phyloP scores from a whole-genome alignment of 345 rosid genomes.

The Sapria himalayana region DNA sequence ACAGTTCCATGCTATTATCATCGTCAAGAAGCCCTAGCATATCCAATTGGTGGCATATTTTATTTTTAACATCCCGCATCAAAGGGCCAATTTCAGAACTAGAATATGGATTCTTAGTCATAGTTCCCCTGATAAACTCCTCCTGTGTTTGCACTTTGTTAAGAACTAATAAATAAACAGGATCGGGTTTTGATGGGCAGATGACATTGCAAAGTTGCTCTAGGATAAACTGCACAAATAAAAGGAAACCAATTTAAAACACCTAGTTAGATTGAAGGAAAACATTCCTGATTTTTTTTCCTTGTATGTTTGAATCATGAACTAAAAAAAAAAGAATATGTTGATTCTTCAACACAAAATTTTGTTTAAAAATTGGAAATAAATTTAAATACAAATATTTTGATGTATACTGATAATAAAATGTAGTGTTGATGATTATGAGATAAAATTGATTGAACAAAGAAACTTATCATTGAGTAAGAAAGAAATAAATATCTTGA shows the following conservation, averaged over 20 bases:
- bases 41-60: constrained; percentile 89
- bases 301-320: too few species aligned
- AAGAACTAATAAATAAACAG: constrained; percentile 66
- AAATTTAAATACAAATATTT: constrained; percentile 1
- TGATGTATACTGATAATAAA: background rate
- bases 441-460: too few species aligned
- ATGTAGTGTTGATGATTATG: too few species aligned
- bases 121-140: constrained; percentile 94
- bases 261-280: constrained; percentile 5
- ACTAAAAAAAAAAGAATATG: too few species aligned
- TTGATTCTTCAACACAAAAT: too few species aligned
- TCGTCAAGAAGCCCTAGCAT: constrained; percentile 75
- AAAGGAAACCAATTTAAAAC: constrained; percentile 11
- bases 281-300: constrained; percentile 4
- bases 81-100: constrained; percentile 94
- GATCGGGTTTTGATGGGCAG: constrained; percentile 91
- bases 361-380: background rate
- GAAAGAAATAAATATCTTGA: too few species aligned
- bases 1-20: constrained; percentile 91
- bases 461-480: too few species aligned
- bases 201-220: constrained; percentile 98
- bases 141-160: constrained; percentile 96
- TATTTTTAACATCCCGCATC: constrained; percentile 98
- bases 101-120: constrained; percentile 96
- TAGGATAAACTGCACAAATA: constrained; percentile 61